phyloP scores from a whole-genome alignment of 768 basidiomycete genomes.

The Rhodotorula toruloides region DNA sequence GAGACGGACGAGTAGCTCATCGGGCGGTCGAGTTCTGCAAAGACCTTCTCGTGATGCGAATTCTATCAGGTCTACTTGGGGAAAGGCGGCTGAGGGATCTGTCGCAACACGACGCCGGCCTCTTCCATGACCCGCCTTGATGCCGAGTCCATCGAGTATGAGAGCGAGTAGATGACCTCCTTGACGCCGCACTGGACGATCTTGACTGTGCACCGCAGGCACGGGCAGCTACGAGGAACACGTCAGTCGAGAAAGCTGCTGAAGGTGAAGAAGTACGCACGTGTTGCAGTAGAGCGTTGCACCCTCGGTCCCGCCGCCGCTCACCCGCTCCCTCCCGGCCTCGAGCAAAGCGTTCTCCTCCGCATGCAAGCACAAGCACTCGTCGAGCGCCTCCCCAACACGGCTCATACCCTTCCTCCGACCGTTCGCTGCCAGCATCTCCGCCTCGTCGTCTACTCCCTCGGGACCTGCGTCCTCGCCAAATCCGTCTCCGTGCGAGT shows the following conservation, averaged over 20 bases:
- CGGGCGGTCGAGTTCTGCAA: too few relatives aligned
- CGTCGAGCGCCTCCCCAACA: constrained; percentile 52
- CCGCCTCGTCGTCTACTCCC: constrained; percentile 46
- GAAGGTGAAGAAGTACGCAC: constrained; percentile 52
- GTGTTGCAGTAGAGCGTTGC: constrained; percentile 97
- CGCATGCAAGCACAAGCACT: constrained; percentile 92
- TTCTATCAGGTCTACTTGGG: constrained; percentile 10
- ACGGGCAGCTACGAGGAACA: constrained; percentile 70
- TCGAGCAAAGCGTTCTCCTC: constrained; percentile 96
- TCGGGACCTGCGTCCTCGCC: constrained; percentile 42
- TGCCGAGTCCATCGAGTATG: constrained; percentile 72
- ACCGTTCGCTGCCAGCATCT: too few relatives aligned
- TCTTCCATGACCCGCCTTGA: constrained; percentile 42
- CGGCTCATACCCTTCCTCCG: constrained; percentile 12
- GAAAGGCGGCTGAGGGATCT: constrained; percentile 33
- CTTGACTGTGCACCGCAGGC: constrained; percentile 91
- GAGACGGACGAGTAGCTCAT: neutral
- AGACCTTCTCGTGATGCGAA: too few relatives aligned
- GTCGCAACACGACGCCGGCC: constrained; percentile 43
- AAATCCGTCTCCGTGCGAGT: constrained; percentile 51
- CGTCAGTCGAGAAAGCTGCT: too few relatives aligned
- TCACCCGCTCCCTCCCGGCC: constrained; percentile 86
- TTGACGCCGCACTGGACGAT: constrained; percentile 91
- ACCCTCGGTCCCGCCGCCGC: constrained; percentile 52
- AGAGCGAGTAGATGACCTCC: constrained; percentile 87